Evolutionary conservation across 306 rosid species (phyloP).

Genomic region (Carpinus fangiana): DNA sequence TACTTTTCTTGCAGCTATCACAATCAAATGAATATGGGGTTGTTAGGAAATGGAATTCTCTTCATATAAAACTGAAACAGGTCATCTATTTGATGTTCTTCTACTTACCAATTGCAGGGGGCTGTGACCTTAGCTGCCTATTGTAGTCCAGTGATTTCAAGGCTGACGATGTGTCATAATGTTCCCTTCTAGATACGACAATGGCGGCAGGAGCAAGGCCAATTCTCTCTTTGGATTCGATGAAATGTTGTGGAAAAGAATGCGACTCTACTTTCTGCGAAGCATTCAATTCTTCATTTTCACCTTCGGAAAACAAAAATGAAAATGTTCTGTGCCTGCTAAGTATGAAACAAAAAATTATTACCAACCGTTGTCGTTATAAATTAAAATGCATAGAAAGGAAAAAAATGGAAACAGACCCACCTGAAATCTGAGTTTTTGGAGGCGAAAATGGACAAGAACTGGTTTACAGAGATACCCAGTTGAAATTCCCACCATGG

Average conservation of each 20-base stretch:
- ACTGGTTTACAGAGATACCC: constrained; percentile 91
- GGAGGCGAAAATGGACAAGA: constrained; percentile 83
- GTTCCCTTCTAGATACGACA: constrained; percentile 63
- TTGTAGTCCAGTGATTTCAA: constrained; percentile 75
- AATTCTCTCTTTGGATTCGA: constrained; percentile 59
- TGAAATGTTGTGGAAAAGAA: constrained; percentile 86
- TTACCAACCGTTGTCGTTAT: constrained; percentile 4
- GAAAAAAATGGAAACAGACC: constrained; percentile 2
- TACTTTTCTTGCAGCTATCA: constrained; percentile 54
- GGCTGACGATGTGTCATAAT: constrained; percentile 56
- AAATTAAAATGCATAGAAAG: not conserved
- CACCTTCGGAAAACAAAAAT: constrained; percentile 79
- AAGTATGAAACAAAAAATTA: constrained; percentile 27
- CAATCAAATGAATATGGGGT: constrained; percentile 8
- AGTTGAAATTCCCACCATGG: constrained; percentile 99
- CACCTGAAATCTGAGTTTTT: constrained; percentile 90
- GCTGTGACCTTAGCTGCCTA: constrained; percentile 54
- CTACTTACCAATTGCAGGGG: constrained; percentile 71
- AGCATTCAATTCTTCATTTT: constrained; percentile 81
- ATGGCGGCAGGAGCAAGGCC: constrained; percentile 97
- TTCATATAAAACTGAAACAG: not conserved
- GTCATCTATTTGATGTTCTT: constrained; percentile 2
- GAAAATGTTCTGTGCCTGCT: constrained; percentile 90
- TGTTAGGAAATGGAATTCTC: constrained; percentile 9
- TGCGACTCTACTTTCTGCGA: constrained; percentile 84